Evolutionary conservation across 2,329 filamentous ascomycete species (phyloP).

Genomic region (Ophiostoma montium): DNA sequence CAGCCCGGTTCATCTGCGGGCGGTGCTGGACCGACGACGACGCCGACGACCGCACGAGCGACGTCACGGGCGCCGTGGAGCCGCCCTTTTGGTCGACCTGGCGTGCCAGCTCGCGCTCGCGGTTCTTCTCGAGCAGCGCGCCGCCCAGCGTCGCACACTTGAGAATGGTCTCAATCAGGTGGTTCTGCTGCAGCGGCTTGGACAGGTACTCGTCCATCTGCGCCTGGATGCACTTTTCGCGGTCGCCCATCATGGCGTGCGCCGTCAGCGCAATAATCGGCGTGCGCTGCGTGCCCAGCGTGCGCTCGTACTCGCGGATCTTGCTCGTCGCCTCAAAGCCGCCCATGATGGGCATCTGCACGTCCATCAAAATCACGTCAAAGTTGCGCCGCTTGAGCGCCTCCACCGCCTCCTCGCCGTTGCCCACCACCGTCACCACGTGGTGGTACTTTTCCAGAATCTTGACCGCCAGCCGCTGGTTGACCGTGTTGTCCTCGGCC

Average conservation of each 20-base stretch:
- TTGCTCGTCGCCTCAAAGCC: constrained; percentile 95
- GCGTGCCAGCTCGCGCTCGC: constrained; percentile 39
- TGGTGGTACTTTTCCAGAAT: constrained; percentile 96
- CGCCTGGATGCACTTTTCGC: constrained; percentile 94
- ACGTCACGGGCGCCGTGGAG: constrained; percentile 15
- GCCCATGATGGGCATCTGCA: constrained; percentile 99
- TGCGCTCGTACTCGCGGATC: constrained; percentile 88
- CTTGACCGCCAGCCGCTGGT: constrained; percentile 89
- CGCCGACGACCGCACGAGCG: constrained; percentile 29
- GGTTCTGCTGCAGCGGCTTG: constrained; percentile 34
- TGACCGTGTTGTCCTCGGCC: constrained; percentile 94
- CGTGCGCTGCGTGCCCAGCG: constrained; percentile 64
- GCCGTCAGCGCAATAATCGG: constrained; percentile 95
- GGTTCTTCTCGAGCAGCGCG: constrained; percentile 63
- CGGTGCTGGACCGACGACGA: too few species aligned
- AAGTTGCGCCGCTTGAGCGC: constrained; percentile 86
- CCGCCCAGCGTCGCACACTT: constrained; percentile 90
- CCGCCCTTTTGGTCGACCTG: constrained; percentile 20
- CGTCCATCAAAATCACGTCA: constrained; percentile 96
- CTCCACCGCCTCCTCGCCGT: constrained; percentile 85
- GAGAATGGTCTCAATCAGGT: constrained; percentile 43
- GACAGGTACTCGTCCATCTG: constrained; percentile 99
- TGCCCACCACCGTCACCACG: constrained; percentile 82
- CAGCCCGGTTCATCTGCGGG: constrained; percentile 6
- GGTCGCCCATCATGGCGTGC: constrained; percentile 95